phyloP scores from a whole-genome alignment of 2,329 filamentous ascomycete species.

The Stachybotrys echinatus region DNA sequence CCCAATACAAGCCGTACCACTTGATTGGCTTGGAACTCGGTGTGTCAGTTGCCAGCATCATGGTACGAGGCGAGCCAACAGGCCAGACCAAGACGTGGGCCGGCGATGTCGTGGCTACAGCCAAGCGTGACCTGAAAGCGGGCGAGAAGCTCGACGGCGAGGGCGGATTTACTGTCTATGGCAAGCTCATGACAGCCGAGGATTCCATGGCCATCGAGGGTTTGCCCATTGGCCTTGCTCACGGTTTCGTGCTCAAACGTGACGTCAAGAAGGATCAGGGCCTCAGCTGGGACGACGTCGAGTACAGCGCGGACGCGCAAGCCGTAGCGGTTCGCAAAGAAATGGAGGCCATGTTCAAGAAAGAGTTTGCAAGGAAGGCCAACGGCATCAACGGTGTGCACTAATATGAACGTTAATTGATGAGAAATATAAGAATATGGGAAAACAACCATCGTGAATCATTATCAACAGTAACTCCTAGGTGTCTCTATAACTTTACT shows the following conservation, averaged over 20 bases:
- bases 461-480: too few species aligned
- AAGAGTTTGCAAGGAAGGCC: slow-evolving; percentile 12
- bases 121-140: slow-evolving; percentile 36
- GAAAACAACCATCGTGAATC: too few species aligned
- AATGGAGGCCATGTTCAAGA: slow-evolving; percentile 34
- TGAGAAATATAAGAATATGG: too few species aligned
- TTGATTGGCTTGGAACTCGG: slow-evolving; percentile 41
- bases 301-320: slow-evolving; percentile 31
- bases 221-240: slow-evolving; percentile 37
- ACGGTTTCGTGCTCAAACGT: slow-evolving; percentile 33
- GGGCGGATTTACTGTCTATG: slow-evolving; percentile 39
- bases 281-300: slow-evolving; percentile 38
- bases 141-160: slow-evolving; percentile 39
- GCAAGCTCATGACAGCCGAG: slow-evolving; percentile 33
- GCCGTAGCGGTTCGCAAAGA: slow-evolving; percentile 33
- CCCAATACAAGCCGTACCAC: slow-evolving; percentile 41
- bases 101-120: slow-evolving; percentile 39
- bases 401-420: too few species aligned
- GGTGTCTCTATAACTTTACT: too few species aligned
- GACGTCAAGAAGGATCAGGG: slow-evolving; percentile 34
- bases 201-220: slow-evolving; percentile 33
- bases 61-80: slow-evolving; percentile 39
- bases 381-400: slow-evolving; percentile 8
- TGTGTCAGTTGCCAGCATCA: slow-evolving; percentile 35
- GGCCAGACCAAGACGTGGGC: slow-evolving; percentile 36